Percentiles rank a stretch among this genome's conserved stretches.
Evolutionary conservation across 2,329 filamentous ascomycete species (phyloP).

Genomic region (Xylariaceae sp.): DNA sequence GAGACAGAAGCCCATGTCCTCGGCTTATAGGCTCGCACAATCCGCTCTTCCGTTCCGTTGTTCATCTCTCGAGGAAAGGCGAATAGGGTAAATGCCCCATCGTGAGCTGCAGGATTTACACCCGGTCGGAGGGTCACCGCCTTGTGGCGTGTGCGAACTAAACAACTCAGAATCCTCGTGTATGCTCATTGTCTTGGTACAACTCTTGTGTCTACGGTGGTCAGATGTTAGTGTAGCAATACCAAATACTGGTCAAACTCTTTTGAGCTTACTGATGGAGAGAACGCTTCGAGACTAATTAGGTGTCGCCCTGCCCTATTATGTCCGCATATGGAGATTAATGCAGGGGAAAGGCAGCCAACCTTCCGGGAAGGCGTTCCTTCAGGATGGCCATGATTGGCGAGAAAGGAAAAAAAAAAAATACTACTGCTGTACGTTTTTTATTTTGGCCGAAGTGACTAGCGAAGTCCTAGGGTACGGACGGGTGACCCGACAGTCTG

Average conservation of each 20-base stretch:
- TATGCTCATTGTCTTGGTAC: neutral
- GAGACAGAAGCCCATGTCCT: neutral
- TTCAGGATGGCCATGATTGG: slow-evolving; percentile 5
- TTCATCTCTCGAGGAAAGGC: neutral
- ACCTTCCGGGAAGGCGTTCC: neutral
- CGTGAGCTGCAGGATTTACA: slow-evolving; percentile 12
- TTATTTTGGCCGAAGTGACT: neutral
- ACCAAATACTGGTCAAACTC: too few relatives aligned
- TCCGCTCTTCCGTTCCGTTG: too few relatives aligned
- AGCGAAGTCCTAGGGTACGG: neutral
- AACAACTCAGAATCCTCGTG: neutral
- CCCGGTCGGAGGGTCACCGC: slow-evolving; percentile 18
- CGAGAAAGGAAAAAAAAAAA: neutral
- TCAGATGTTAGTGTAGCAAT: neutral
- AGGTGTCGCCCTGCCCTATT: neutral
- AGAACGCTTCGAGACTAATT: neutral
- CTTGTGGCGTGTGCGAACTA: slow-evolving; percentile 1
- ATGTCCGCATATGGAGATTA: neutral
- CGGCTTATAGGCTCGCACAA: too few relatives aligned
- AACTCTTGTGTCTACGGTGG: neutral
- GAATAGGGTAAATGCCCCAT: neutral
- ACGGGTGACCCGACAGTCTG: slow-evolving; percentile 27
- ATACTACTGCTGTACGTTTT: neutral
- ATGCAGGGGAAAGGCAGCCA: neutral
- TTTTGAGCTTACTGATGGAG: neutral